Evolutionary conservation across 345 rosid genomes (phyloP).

Genomic region (Syzygium aromaticum): DNA sequence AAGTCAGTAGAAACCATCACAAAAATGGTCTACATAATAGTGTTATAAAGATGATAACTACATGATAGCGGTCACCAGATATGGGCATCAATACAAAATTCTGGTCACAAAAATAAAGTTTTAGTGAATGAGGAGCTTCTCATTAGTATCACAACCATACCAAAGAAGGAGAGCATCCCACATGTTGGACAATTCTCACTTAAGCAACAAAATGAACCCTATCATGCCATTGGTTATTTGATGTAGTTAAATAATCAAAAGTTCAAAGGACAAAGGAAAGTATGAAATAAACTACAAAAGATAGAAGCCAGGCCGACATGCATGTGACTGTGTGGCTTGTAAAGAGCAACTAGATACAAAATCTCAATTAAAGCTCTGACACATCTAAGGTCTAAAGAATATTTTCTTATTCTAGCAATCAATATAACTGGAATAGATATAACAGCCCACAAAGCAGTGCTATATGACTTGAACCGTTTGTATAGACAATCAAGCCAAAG

Average conservation of each 20-base stretch:
- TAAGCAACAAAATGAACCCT: neutral
- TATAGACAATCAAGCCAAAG: neutral
- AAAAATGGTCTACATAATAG: neutral
- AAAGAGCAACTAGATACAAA: neutral
- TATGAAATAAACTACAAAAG: too few relatives aligned
- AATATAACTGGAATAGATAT: neutral
- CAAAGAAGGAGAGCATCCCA: neutral
- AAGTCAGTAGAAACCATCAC: constrained; percentile 16
- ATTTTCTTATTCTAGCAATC: neutral
- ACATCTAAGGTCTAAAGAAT: neutral
- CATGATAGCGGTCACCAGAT: neutral
- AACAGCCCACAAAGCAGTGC: neutral
- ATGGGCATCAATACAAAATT: neutral
- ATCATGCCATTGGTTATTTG: neutral
- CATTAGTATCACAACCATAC: neutral
- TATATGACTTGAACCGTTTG: neutral
- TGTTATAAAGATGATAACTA: neutral
- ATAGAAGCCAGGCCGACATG: neutral
- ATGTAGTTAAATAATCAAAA: neutral
- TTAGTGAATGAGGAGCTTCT: neutral
- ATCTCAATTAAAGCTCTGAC: neutral
- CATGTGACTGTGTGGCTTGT: neutral
- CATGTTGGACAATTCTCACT: neutral
- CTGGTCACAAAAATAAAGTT: neutral
- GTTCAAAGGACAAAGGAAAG: neutral